phyloP scores from a whole-genome alignment of 1,284 basidiomycete genomes.

The Melanopsichium pennsylvanicum region DNA sequence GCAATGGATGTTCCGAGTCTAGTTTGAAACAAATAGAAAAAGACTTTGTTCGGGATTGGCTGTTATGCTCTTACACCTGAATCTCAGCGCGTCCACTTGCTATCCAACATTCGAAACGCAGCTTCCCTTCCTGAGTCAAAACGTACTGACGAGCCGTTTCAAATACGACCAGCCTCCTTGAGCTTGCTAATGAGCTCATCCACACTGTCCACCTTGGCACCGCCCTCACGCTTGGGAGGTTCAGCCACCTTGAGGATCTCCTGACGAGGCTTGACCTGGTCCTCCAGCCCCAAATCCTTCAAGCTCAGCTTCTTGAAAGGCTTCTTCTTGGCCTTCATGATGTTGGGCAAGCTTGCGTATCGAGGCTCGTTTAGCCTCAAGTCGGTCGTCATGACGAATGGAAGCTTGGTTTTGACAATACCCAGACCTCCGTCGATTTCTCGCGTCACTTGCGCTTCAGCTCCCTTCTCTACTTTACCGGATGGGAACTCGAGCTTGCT shows the following conservation, averaged over 20 bases:
- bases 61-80: too few relatives aligned
- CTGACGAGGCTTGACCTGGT: conserved; percentile 77
- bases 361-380: conserved; percentile 70
- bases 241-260: conserved; percentile 91
- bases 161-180: conserved; percentile 82
- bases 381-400: conserved; percentile 91
- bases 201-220: conserved; percentile 86
- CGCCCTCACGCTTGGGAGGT: conserved; percentile 88
- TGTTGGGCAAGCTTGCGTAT: conserved; percentile 66
- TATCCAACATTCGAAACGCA: not conserved
- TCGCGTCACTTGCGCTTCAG: conserved; percentile 78
- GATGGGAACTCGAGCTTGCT: conserved; percentile 79
- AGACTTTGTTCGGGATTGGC: too few relatives aligned
- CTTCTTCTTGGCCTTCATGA: conserved; percentile 90
- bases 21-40: too few relatives aligned
- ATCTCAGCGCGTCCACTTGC: too few relatives aligned
- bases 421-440: conserved; percentile 96
- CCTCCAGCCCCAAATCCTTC: conserved; percentile 79
- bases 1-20: too few relatives aligned
- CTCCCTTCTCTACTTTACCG: conserved; percentile 72
- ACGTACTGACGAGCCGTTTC: too few relatives aligned
- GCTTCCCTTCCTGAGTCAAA: not conserved
- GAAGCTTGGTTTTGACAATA: conserved; percentile 81
- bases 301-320: conserved; percentile 84
- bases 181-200: conserved; percentile 90